A percentile compares a stretch with the other conserved stretches of the same genome.
Evolutionary conservation across 768 basidiomycete genomes (phyloP).

Genomic region (Rhodotorula sphaerocarpa): DNA sequence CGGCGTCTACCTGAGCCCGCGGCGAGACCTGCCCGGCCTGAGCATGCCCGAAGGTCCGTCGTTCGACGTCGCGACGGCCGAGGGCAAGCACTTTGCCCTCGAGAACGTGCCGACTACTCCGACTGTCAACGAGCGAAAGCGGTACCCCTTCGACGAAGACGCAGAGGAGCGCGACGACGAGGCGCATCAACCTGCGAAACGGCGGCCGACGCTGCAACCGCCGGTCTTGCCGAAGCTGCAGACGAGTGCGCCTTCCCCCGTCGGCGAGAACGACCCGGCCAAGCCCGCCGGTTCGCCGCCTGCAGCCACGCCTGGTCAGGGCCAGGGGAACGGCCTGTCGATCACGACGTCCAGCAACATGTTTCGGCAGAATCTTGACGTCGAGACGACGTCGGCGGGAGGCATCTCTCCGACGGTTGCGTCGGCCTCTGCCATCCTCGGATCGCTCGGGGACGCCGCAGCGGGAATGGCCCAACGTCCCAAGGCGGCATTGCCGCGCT

Average conservation of each 20-base stretch:
- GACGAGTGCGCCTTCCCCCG: neutral
- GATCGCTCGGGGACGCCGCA: slow-evolving; percentile 23
- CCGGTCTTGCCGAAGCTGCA: neutral
- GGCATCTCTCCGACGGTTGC: slow-evolving; percentile 37
- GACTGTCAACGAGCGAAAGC: neutral
- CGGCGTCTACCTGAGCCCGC: slow-evolving; percentile 27
- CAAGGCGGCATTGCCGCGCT: neutral
- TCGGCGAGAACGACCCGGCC: neutral
- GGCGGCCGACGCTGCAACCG: neutral
- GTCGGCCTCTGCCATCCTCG: slow-evolving; percentile 37
- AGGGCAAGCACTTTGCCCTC: slow-evolving; percentile 15
- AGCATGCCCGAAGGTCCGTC: neutral
- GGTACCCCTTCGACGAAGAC: neutral
- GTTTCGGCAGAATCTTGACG: slow-evolving; percentile 14
- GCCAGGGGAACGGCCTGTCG: slow-evolving; percentile 11
- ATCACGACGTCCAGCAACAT: slow-evolving; percentile 11
- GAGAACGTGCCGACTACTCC: slow-evolving; percentile 24
- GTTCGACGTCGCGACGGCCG: neutral
- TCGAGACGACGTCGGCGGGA: slow-evolving; percentile 13
- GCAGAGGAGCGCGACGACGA: neutral
- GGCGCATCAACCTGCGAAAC: neutral
- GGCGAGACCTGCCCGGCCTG: slow-evolving; percentile 10
- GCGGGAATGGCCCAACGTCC: too few species aligned
- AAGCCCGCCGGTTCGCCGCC: too few species aligned
- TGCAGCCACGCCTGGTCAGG: too few species aligned